Evolutionary conservation across 78 protist species (phyloP), one percentile per base, ranked within the genome.

Genomic region (Dictyostelium intermedium): DNA sequence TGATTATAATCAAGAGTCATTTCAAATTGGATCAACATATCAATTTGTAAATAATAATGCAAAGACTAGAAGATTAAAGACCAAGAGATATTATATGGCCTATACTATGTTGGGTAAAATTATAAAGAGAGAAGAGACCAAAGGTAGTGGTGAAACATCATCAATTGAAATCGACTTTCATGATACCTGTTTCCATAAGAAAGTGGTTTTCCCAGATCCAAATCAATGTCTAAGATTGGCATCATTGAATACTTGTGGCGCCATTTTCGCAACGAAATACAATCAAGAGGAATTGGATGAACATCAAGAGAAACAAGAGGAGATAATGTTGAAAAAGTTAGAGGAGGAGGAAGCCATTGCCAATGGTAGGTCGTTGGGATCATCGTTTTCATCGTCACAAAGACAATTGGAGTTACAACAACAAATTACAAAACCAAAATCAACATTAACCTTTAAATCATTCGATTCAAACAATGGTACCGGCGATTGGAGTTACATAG

Each of bases 151-250:
- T 11, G 37, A 39, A n/a, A 8, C 66, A 1, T 50, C 79, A 10
- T 89, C 94, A 0, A 80, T 89, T 47, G 94, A 89, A 69, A 89
- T 89, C 34, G 87, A 81, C 10, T 89, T 89, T 61, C 45, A 66
- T 16, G 87, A 89, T n/a, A n/a, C 32, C 10, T 13, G 45, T 5
- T 66, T 61, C n/a, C 79, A 89, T n/a, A 78, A 47, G 37, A 89
- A 80, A 45, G 50, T 89, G 10, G 82, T 80, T 10, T 70, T 89
- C 34, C 50, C 41, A 43, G 94, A 89, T 80, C 45, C 63, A 37
- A 81, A 80, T 34, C 37, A 63, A 3, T 76, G 35, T 30, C 11
- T 79, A 14, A 72, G 35, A 20, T 7, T 89, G 61, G 86, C 83
- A 11, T 45, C 94, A 32, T 37, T 89, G 34, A 85, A 85, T 30